phyloP scores from a whole-genome alignment of 495 filamentous ascomycete species.

The Penicillium waksmanii region DNA sequence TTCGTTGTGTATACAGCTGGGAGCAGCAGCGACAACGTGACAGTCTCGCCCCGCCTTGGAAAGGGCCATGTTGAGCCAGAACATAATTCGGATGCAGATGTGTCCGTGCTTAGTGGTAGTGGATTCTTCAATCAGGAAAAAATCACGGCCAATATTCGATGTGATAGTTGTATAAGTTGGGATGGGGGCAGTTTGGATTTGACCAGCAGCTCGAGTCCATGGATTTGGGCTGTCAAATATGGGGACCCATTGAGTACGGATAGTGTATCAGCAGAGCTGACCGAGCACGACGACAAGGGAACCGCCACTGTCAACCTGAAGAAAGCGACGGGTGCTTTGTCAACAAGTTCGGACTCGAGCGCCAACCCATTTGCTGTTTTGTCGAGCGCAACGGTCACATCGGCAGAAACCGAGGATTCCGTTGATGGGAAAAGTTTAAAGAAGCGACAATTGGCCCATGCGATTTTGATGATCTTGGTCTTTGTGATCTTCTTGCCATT shows the following conservation, averaged over 20 bases:
- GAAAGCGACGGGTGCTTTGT: conserved; percentile 33
- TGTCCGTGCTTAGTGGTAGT: conserved; percentile 64
- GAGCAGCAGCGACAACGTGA: conserved; percentile 53
- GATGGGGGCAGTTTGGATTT: conserved; percentile 50
- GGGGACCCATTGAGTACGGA: conserved; percentile 61
- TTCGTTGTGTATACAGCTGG: conserved; percentile 68
- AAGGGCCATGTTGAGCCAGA: conserved; percentile 56
- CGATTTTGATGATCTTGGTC: conserved; percentile 42
- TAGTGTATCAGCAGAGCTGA: conserved; percentile 50
- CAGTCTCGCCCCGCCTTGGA: conserved; percentile 63
- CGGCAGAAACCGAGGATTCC: background rate
- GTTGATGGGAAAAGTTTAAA: conserved; percentile 7
- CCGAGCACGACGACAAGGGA: conserved; percentile 54
- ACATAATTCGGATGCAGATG: conserved; percentile 50
- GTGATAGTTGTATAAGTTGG: conserved; percentile 62
- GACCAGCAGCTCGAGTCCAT: conserved; percentile 49
- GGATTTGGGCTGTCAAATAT: conserved; percentile 68
- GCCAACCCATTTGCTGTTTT: conserved; percentile 60
- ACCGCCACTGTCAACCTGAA: conserved; percentile 17
- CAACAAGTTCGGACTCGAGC: conserved; percentile 16
- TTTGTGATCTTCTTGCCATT: conserved; percentile 55
- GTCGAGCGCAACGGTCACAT: background rate
- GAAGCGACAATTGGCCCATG: conserved; percentile 42
- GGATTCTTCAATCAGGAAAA: conserved; percentile 50
- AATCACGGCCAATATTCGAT: conserved; percentile 67